Conservation (phyloP, 352 stramenopile species). For the Pythium vanterpoolii region DNA sequence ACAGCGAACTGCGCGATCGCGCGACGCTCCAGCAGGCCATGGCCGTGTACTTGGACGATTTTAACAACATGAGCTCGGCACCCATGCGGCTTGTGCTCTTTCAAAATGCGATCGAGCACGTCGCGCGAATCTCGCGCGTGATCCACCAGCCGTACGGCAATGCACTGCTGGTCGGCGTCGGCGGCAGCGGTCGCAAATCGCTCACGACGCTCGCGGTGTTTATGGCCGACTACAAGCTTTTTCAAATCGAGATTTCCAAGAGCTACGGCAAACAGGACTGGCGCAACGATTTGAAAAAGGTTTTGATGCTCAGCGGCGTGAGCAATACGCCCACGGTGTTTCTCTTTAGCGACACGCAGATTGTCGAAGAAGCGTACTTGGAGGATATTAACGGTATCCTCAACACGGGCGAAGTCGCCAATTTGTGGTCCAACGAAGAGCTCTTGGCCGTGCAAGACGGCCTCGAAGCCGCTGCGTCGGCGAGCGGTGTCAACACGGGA, state of each 20-base stretch:
- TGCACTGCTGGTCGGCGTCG: conserved; percentile 91
- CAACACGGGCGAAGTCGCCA: conserved; percentile 92
- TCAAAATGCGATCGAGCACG: conserved; percentile 93
- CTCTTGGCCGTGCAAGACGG: conserved; percentile 80
- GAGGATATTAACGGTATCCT: conserved; percentile 93
- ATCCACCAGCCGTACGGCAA: conserved; percentile 93
- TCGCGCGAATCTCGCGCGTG: conserved; percentile 90
- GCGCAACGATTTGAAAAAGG: conserved; percentile 92
- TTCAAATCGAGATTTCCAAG: conserved; percentile 96
- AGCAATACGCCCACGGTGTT: conserved; percentile 90
- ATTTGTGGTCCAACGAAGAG: conserved; percentile 90
- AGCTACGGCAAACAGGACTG: conserved; percentile 91
- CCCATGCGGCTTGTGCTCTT: conserved; percentile 95
- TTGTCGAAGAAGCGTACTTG: conserved; percentile 90
- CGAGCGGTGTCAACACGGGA: conserved; percentile 62
- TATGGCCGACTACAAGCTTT: conserved; percentile 93
- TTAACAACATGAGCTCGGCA: conserved; percentile 93
- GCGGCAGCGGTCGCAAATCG: conserved; percentile 90
- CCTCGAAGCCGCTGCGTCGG: conserved; percentile 56
- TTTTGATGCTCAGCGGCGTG: conserved; percentile 71
- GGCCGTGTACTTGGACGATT: conserved; percentile 92
- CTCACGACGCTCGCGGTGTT: conserved; percentile 92
- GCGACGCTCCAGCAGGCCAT: conserved; percentile 78
- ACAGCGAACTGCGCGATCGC: conserved; percentile 88
- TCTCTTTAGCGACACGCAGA: conserved; percentile 92